Evolutionary conservation across 129 eudicot species (phyloP).

Genomic region (Chrysanthemum makinoi): DNA sequence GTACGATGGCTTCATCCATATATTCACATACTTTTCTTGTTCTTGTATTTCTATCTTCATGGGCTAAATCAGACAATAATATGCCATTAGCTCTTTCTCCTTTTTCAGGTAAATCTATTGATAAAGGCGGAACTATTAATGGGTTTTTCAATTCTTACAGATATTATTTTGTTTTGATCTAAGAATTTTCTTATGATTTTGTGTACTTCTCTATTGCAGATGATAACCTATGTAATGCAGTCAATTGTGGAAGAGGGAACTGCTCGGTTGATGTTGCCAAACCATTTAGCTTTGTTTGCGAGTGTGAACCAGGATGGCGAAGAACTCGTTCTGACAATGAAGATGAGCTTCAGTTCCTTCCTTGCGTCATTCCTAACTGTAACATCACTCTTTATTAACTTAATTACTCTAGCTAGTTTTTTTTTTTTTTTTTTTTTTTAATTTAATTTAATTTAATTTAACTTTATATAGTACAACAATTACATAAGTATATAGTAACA

Average conservation of each 20-base stretch:
- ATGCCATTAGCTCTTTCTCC: slow-evolving; percentile 30
- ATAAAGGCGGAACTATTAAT: too few relatives aligned
- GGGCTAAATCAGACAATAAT: slow-evolving; percentile 8
- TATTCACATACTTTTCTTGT: slow-evolving; percentile 19
- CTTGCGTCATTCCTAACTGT: slow-evolving; percentile 80
- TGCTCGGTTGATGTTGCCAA: slow-evolving; percentile 41
- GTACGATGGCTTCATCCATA: slow-evolving; percentile 23
- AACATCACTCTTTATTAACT: not conserved
- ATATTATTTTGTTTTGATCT: too few relatives aligned
- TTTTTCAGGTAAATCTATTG: slow-evolving; percentile 26
- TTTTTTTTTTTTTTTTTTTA: too few relatives aligned
- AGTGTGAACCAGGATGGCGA: slow-evolving; percentile 68
- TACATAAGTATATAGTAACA: too few relatives aligned
- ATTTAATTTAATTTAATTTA: too few relatives aligned
- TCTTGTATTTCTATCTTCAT: slow-evolving; percentile 11
- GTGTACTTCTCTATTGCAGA: too few relatives aligned
- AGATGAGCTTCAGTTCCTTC: slow-evolving; percentile 54
- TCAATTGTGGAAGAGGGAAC: slow-evolving; percentile 76
- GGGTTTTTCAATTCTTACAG: too few relatives aligned
- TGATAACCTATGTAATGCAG: slow-evolving; percentile 50
- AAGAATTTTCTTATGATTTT: too few relatives aligned
- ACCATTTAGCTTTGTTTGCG: slow-evolving; percentile 52
- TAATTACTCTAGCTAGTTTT: too few relatives aligned
- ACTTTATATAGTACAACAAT: too few relatives aligned
- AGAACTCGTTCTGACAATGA: slow-evolving; percentile 50